Percentiles rank a stretch among this genome's conserved stretches.
phyloP scores from a whole-genome alignment of 179 eudicot species.

The Nepenthes alata region DNA sequence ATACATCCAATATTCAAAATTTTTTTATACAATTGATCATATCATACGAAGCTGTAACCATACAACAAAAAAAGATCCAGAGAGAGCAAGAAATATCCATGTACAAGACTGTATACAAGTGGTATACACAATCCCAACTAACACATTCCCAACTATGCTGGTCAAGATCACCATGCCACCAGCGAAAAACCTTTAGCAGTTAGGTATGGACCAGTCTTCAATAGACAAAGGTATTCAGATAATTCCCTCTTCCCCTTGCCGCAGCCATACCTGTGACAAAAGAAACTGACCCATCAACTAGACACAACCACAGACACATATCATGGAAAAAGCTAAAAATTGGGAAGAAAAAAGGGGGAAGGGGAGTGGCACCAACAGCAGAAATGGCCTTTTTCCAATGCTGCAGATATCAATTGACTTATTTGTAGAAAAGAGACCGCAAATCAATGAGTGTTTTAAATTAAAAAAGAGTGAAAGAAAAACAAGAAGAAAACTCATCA shows the following conservation, averaged over 20 bases:
- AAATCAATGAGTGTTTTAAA: too few species aligned
- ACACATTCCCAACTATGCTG: conserved; percentile 6
- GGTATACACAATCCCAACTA: conserved; percentile 6
- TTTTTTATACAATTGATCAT: background rate
- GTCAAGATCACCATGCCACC: conserved; percentile 4
- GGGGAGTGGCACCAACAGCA: background rate
- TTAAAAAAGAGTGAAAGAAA: too few species aligned
- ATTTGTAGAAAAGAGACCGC: background rate
- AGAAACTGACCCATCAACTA: conserved; percentile 37
- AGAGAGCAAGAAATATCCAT: conserved; percentile 9
- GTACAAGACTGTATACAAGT: conserved; percentile 15
- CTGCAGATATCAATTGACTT: background rate
- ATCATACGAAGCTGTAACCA: background rate
- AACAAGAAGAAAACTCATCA: too few species aligned
- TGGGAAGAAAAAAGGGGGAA: background rate
- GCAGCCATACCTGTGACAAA: conserved; percentile 36
- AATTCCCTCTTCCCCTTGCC: conserved; percentile 34
- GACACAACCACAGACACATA: conserved; percentile 17
- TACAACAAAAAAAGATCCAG: conserved; percentile 8
- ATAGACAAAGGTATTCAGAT: conserved; percentile 30
- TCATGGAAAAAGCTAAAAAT: conserved; percentile 2
- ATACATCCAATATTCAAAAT: background rate
- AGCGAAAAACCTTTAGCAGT: conserved; percentile 4
- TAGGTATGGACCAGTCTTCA: conserved; percentile 24
- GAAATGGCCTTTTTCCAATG: background rate